A percentile compares a stretch with the other conserved stretches of the same genome.
phyloP scores from a whole-genome alignment of 495 filamentous ascomycete genomes.

The Penicillium salamii region DNA sequence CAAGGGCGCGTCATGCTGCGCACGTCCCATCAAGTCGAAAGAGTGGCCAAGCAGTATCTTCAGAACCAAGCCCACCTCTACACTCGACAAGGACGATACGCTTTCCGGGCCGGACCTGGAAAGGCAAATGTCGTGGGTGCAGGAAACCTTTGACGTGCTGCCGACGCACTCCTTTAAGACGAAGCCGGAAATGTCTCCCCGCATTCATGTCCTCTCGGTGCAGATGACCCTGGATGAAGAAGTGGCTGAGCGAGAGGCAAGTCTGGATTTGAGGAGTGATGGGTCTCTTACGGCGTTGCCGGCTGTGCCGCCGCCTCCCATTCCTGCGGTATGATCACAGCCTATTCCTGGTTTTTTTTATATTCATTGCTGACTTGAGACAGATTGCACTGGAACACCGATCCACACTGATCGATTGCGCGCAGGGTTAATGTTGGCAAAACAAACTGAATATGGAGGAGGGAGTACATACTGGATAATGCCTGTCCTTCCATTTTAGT shows the following conservation, averaged over 20 bases:
- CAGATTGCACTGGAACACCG: constrained; percentile 7
- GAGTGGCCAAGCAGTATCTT: constrained; percentile 38
- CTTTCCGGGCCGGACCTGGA: constrained; percentile 16
- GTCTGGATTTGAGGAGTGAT: constrained; percentile 12
- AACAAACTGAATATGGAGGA: too few species aligned
- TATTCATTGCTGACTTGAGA: background rate
- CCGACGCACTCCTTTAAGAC: constrained; percentile 38
- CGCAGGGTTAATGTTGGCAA: constrained; percentile 5
- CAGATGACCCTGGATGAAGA: constrained; percentile 29
- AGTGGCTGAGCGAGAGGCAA: constrained; percentile 1
- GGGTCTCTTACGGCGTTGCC: constrained; percentile 42
- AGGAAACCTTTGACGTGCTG: constrained; percentile 27
- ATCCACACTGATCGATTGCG: constrained; percentile 15
- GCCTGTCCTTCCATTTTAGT: too few species aligned
- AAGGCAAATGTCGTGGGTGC: constrained; percentile 34
- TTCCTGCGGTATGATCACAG: constrained; percentile 2
- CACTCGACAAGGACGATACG: constrained; percentile 7
- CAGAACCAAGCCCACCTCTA: constrained; percentile 25
- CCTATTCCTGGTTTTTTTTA: background rate
- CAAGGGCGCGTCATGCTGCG: constrained; percentile 15
- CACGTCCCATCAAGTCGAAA: constrained; percentile 14
- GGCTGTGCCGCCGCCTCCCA: constrained; percentile 20
- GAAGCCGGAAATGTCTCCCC: constrained; percentile 25
- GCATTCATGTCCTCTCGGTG: constrained; percentile 36
- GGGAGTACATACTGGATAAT: too few species aligned